phyloP scores from a whole-genome alignment of 768 basidiomycete species.

The Hemileccinum impolitum region DNA sequence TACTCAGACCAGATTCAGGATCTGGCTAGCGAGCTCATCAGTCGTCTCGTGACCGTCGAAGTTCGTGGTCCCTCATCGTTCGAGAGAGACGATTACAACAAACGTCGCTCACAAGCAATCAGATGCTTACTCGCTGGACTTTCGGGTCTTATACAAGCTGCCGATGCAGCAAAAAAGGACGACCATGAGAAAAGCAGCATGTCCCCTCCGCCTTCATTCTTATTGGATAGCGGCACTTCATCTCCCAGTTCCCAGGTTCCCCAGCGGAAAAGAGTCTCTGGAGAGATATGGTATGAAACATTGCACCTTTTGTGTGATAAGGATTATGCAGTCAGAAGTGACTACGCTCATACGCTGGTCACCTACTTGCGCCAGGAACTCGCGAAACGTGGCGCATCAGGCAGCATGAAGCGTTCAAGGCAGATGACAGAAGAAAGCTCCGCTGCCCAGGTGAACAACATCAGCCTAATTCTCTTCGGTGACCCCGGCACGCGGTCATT shows the following conservation, averaged over 20 bases:
- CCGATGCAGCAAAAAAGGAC: slow-evolving; percentile 41
- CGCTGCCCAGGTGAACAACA: slow-evolving; percentile 43
- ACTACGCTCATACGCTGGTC: slow-evolving; percentile 70
- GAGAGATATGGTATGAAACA: slow-evolving; percentile 91
- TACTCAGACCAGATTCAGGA: slow-evolving; percentile 97
- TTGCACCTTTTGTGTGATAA: slow-evolving; percentile 78
- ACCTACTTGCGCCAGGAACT: slow-evolving; percentile 79
- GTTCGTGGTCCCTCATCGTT: slow-evolving; percentile 51
- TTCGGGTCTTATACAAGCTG: slow-evolving; percentile 64
- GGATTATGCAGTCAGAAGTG: slow-evolving; percentile 72
- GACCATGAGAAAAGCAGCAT: slow-evolving; percentile 9
- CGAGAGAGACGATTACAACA: slow-evolving; percentile 36
- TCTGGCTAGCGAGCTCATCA: slow-evolving; percentile 78
- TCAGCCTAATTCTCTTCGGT: slow-evolving; percentile 49
- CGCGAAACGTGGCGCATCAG: slow-evolving; percentile 48
- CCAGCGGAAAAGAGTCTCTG: slow-evolving; percentile 65
- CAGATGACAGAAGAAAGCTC: slow-evolving; percentile 46
- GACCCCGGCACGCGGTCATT: slow-evolving; percentile 70
- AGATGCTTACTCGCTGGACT: slow-evolving; percentile 68
- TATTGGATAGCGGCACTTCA: slow-evolving; percentile 27
- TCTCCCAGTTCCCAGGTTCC: slow-evolving; percentile 35
- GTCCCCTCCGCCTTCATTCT: slow-evolving; percentile 24
- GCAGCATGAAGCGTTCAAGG: slow-evolving; percentile 45
- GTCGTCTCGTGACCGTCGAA: slow-evolving; percentile 69
- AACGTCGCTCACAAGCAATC: slow-evolving; percentile 59